Conservation (phyloP, 2,329 filamentous ascomycete species). For the Ophiocordyceps sinensis region DNA sequence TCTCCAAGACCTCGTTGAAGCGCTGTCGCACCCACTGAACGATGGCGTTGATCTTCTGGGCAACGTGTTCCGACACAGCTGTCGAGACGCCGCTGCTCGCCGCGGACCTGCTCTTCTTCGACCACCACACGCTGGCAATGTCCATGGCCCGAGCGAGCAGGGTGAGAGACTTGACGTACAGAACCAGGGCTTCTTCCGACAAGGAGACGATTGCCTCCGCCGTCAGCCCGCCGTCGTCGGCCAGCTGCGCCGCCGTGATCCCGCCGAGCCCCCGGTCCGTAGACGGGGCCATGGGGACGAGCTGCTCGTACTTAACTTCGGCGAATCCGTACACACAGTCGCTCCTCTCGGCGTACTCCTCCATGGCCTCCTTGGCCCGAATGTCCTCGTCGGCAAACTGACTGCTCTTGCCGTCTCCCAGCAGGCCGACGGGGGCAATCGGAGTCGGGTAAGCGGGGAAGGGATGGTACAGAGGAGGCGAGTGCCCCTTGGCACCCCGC, state of each 20-base stretch:
- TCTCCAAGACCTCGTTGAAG: constrained; percentile 95
- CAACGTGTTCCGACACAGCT: constrained; percentile 32
- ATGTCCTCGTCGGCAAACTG: constrained; percentile 62
- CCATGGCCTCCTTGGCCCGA: constrained; percentile 64
- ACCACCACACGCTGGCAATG: constrained; percentile 87
- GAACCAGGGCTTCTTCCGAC: constrained; percentile 85
- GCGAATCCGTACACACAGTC: constrained; percentile 97
- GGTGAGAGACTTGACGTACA: constrained; percentile 89
- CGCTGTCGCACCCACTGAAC: constrained; percentile 90
- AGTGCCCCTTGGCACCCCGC: constrained; percentile 47
- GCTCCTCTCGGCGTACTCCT: constrained; percentile 83
- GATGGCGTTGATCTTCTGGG: constrained; percentile 71
- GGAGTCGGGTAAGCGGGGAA: constrained; percentile 76
- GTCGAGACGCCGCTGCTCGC: constrained; percentile 24
- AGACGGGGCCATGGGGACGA: constrained; percentile 78
- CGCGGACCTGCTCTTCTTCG: constrained; percentile 57
- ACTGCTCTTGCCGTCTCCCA: constrained; percentile 46
- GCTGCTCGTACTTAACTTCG: constrained; percentile 95
- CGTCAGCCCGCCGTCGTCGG: constrained; percentile 64
- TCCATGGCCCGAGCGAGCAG: constrained; percentile 92
- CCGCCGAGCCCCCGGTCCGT: constrained; percentile 57
- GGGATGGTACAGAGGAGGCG: constrained; percentile 64
- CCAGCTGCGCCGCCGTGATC: constrained; percentile 36
- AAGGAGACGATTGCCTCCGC: constrained; percentile 73
- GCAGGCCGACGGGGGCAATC: constrained; percentile 42